Percentiles rank a stretch among this genome's conserved stretches.
phyloP scores from a whole-genome alignment of 768 basidiomycete species.

The Hericium erinaceus region DNA sequence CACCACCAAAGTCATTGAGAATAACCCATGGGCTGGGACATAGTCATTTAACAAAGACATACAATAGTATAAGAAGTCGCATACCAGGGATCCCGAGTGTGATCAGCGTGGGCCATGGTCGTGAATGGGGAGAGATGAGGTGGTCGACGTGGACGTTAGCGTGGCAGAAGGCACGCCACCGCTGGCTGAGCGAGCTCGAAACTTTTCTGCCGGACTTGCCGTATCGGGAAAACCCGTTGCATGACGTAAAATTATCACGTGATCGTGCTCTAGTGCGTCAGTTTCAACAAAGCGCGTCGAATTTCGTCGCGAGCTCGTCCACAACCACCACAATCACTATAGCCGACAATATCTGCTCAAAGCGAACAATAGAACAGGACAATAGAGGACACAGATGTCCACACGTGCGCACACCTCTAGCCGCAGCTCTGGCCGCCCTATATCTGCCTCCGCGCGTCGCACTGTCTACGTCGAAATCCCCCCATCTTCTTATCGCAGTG shows the following conservation, averaged over 20 bases:
- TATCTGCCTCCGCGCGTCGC: constrained; percentile 22
- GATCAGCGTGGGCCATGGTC: constrained; percentile 81
- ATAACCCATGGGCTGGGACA: constrained; percentile 87
- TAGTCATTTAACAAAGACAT: background rate
- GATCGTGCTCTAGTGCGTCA: background rate
- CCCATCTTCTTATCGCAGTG: constrained; percentile 31
- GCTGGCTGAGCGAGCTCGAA: background rate
- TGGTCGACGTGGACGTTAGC: constrained; percentile 4
- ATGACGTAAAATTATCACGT: constrained; percentile 1
- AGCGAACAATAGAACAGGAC: background rate
- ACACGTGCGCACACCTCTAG: constrained; percentile 1
- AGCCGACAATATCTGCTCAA: background rate
- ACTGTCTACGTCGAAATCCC: constrained; percentile 56
- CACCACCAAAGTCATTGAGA: constrained; percentile 96
- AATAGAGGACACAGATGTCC: background rate
- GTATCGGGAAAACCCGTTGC: constrained; percentile 1
- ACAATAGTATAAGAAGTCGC: constrained; percentile 9
- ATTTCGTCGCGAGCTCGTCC: background rate
- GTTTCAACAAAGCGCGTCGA: background rate
- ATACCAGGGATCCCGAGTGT: constrained; percentile 89
- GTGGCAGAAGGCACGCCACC: background rate
- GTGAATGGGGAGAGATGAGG: constrained; percentile 6
- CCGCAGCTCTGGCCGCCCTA: constrained; percentile 12
- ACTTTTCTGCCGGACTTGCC: background rate
- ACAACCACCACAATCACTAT: background rate